These are phyloP conservation scores for Saturnispora sanitii DNA, from an alignment of 805 yeast species.

Conservation along the genomic window DNA sequence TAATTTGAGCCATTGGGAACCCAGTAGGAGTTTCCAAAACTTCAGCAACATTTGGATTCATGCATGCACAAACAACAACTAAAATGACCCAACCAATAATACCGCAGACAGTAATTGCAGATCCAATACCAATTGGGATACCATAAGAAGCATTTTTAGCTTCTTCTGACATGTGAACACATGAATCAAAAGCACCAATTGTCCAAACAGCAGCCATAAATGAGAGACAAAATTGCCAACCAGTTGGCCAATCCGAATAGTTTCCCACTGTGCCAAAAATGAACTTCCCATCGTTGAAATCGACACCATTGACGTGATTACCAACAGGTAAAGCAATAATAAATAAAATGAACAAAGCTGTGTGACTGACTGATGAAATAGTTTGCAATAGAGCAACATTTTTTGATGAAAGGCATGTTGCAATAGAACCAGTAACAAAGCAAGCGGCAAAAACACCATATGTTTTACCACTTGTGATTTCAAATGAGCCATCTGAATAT, in stretches of 20 bases:
- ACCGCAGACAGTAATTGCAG: constrained; percentile 49
- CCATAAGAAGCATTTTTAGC: constrained; percentile 50
- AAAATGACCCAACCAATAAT: constrained; percentile 46
- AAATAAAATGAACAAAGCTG: constrained; percentile 39
- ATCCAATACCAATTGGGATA: constrained; percentile 53
- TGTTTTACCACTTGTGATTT: constrained; percentile 39
- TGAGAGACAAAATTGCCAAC: constrained; percentile 39
- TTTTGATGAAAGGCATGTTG: constrained; percentile 48
- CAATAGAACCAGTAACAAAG: constrained; percentile 36
- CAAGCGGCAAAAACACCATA: constrained; percentile 61
- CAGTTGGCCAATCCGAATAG: constrained; percentile 44
- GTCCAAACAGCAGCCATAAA: constrained; percentile 64
- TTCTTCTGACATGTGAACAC: constrained; percentile 65
- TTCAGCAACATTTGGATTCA: constrained; percentile 34
- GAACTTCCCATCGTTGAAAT: constrained; percentile 36
- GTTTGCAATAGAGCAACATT: constrained; percentile 49
- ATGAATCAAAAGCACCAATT: constrained; percentile 61
- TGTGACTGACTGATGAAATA: constrained; percentile 44
- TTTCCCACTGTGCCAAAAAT: constrained; percentile 46
- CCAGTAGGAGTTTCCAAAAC: constrained; percentile 40
- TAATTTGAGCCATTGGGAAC: constrained; percentile 53
- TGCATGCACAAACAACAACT: constrained; percentile 44
- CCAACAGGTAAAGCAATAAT: constrained; percentile 59
- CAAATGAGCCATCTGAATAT: constrained; percentile 40
- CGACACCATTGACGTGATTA: constrained; percentile 26